A percentile compares a stretch with the other conserved stretches of the same genome.
phyloP scores from a whole-genome alignment of 768 basidiomycete species.

The Leccinum incarnatum region DNA sequence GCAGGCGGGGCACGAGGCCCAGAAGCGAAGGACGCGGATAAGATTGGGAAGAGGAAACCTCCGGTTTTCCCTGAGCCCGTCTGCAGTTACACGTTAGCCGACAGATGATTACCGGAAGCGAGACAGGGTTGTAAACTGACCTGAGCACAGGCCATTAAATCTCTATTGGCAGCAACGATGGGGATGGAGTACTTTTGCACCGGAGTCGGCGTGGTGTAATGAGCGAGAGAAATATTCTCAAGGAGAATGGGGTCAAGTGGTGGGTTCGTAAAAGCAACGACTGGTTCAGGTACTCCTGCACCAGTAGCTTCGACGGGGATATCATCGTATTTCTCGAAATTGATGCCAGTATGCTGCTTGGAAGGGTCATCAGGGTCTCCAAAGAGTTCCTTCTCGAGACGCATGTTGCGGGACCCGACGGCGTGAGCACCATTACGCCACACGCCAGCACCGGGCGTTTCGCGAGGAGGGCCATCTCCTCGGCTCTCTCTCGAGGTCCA shows the following conservation, averaged over 20 bases:
- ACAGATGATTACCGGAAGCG: conserved; percentile 8
- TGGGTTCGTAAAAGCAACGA: conserved; percentile 80
- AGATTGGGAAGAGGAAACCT: conserved; percentile 98
- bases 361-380: conserved; percentile 83
- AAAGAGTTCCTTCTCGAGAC: conserved; percentile 94
- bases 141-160: conserved; percentile 95
- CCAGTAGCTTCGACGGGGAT: conserved; percentile 99
- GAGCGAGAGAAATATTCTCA: conserved; percentile 91
- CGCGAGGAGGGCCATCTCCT: conserved; percentile 44
- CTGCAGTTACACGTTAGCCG: conserved; percentile 41
- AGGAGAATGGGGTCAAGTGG: conserved; percentile 91
- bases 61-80: conserved; percentile 99
- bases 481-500: conserved; percentile 36
- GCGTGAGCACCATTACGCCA: conserved; percentile 93
- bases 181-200: conserved; percentile 99
- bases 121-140: conserved; percentile 38
- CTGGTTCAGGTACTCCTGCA: conserved; percentile 93
- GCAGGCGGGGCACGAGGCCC: conserved; percentile 77
- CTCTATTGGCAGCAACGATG: conserved; percentile 86
- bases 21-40: conserved; percentile 83
- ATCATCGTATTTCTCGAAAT: conserved; percentile 99
- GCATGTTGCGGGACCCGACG: conserved; percentile 76
- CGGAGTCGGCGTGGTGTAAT: conserved; percentile 93
- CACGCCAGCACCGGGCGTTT: conserved; percentile 50
- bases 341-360: conserved; percentile 95